Conservation (phyloP, 257 asterid genomes). For the Scutellaria galericulata region DNA sequence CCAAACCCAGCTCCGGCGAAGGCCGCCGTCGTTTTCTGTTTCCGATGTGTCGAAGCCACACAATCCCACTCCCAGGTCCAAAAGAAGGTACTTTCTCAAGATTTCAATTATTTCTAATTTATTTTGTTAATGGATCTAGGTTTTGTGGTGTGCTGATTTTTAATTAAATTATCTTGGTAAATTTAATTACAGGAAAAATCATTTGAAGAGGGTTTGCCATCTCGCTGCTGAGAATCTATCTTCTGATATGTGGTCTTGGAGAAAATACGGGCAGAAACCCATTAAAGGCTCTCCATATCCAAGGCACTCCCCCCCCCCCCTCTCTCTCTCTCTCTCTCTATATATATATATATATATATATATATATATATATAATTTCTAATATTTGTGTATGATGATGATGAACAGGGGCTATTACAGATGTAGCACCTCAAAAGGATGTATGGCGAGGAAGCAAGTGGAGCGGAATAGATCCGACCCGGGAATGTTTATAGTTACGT, state of each 20-base stretch:
- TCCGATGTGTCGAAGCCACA: slow-evolving; percentile 45
- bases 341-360: no score
- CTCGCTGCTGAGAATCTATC: slow-evolving; percentile 80
- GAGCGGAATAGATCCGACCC: slow-evolving; percentile 97
- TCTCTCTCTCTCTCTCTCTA: neutral
- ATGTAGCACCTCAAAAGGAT: slow-evolving; percentile 93
- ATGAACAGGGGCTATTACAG: slow-evolving; percentile 84
- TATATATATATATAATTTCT: neutral
- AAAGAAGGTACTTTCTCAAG: slow-evolving; percentile 61
- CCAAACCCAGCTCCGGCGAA: slow-evolving; percentile 38
- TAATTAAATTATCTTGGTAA: neutral
- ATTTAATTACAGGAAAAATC: slow-evolving; percentile 61
- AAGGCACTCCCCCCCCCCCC: slow-evolving; percentile 41
- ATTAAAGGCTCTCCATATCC: slow-evolving; percentile 98
- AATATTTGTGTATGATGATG: neutral
- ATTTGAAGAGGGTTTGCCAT: slow-evolving; percentile 74
- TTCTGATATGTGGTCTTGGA: slow-evolving; percentile 95
- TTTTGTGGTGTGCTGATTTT: slow-evolving; percentile 10
- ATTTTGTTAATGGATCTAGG: slow-evolving; percentile 20
- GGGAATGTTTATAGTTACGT: slow-evolving; percentile 82
- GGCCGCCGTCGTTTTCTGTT: slow-evolving; percentile 45
- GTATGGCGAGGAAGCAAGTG: slow-evolving; percentile 96
- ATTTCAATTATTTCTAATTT: neutral
- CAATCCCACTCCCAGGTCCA: slow-evolving; percentile 59
- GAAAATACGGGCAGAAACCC: slow-evolving; percentile 97